A percentile compares a stretch with the other conserved stretches of the same genome.
These are phyloP conservation scores for Saksenaea oblongispora DNA, from an alignment of 371 early-diverging fungal genomes.

Conservation along the genomic window DNA sequence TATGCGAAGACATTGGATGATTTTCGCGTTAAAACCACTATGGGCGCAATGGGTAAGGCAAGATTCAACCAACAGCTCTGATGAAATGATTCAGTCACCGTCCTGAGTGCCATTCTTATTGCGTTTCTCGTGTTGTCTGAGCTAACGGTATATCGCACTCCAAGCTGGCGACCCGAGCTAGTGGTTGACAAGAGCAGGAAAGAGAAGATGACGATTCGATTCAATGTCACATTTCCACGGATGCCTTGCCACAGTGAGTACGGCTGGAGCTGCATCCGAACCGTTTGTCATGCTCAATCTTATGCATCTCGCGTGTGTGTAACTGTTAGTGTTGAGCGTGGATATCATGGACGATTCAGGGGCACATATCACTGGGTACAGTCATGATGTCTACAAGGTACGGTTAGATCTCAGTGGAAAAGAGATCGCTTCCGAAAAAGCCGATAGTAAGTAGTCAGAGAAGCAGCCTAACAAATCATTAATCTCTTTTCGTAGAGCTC, in stretches of 20 bases:
- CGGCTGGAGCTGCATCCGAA: not conserved
- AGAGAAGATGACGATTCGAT: slow-evolving; percentile 86
- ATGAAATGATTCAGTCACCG: slow-evolving; percentile 62
- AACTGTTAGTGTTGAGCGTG: slow-evolving; percentile 68
- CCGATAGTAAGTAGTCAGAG: slow-evolving; percentile 37
- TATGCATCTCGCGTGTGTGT: too few species aligned
- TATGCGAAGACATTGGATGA: slow-evolving; percentile 97
- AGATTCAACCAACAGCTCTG: not conserved
- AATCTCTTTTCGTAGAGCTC: slow-evolving; percentile 26
- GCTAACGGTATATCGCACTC: slow-evolving; percentile 74
- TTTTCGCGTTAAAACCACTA: slow-evolving; percentile 85
- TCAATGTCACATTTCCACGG: slow-evolving; percentile 90
- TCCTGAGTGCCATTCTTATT: slow-evolving; percentile 77
- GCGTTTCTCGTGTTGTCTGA: slow-evolving; percentile 77
- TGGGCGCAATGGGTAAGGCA: slow-evolving; percentile 78
- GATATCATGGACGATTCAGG: slow-evolving; percentile 96
- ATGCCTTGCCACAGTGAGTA: slow-evolving; percentile 87
- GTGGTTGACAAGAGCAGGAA: slow-evolving; percentile 85
- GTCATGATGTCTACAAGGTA: slow-evolving; percentile 80
- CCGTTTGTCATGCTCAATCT: not conserved
- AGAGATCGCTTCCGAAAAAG: slow-evolving; percentile 59
- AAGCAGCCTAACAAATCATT: not conserved
- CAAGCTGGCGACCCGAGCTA: slow-evolving; percentile 72
- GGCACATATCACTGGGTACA: slow-evolving; percentile 81
- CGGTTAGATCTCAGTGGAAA: slow-evolving; percentile 73